Percentiles rank a stretch among this genome's conserved stretches.
Evolutionary conservation across 2,329 filamentous ascomycete species (phyloP).

Genomic region (Colletotrichum nymphaeae): DNA sequence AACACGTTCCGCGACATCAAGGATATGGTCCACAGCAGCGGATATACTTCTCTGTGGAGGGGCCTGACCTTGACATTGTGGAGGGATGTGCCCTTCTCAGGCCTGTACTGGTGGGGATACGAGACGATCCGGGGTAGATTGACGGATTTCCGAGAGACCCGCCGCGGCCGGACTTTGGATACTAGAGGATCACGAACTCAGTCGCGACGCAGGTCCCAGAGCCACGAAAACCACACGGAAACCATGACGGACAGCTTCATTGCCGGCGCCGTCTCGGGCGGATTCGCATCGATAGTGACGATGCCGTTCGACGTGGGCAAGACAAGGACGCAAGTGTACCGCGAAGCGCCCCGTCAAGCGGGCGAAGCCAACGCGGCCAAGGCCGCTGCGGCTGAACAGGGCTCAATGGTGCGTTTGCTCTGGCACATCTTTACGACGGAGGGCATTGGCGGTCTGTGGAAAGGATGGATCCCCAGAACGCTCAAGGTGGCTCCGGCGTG

Average conservation of each 20-base stretch:
- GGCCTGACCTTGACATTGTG: constrained; percentile 92
- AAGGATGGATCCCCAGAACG: constrained; percentile 90
- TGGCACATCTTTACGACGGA: constrained; percentile 91
- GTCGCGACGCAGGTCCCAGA: constrained; percentile 67
- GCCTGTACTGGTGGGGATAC: constrained; percentile 98
- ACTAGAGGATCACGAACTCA: constrained; percentile 51
- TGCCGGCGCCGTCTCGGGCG: constrained; percentile 85
- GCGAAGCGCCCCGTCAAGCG: constrained; percentile 58
- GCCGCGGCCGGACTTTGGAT: constrained; percentile 54
- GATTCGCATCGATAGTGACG: constrained; percentile 86
- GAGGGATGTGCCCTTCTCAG: constrained; percentile 97
- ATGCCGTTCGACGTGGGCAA: constrained; percentile 98
- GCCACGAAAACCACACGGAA: constrained; percentile 75
- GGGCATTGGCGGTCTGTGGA: constrained; percentile 84
- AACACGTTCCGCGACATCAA: constrained; percentile 81
- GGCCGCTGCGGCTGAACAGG: constrained; percentile 73
- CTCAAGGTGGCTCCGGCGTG: constrained; percentile 96
- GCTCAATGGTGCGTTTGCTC: constrained; percentile 84
- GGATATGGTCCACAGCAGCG: constrained; percentile 82
- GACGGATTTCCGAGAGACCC: constrained; percentile 73
- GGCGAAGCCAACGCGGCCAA: constrained; percentile 48
- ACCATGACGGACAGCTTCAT: constrained; percentile 92
- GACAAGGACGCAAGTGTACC: constrained; percentile 88
- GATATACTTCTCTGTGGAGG: constrained; percentile 88
- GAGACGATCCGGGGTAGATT: constrained; percentile 82